Base-by-base conservation (phyloP, 148 eudicot species). In the Mesembryanthemum crystallinum region DNA sequence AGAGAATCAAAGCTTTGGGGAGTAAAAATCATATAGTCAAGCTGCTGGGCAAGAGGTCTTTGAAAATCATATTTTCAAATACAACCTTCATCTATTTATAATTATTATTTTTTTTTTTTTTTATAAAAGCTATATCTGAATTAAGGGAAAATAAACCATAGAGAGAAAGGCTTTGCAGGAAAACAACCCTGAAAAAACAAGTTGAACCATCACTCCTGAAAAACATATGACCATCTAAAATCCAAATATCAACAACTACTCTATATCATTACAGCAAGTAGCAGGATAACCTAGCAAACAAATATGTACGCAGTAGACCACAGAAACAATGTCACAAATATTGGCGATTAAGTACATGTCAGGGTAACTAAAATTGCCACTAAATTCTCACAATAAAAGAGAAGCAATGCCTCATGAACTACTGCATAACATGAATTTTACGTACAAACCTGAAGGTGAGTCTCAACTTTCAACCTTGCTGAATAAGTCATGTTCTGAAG, bases 401-500 rank as follows among this genome's bases (percentile, higher is more conserved):
- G 23, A 42, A 60, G n/a, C 24, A 39, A 62, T 6, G 5, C 28
- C 0, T 25, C 67, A 60, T 10, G 58, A 33, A 23, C 21, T 58
- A 24, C 15, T n/a, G 5, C 9, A 23, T 9, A 43, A 20, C 52
- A 32, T 20, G 3, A 67, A 42, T 21, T 25, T 43, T 23, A 66
- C 21, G 33, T 39, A 78, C 71, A 69, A 73, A 93, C 98, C 98
- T 93, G 80, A 82, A 87, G 79, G 66, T 82, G 80, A 47, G 89
- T 80, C 68, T 92, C 84, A 6, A 92, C 92, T 78, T 80, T 88
- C 76, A 95, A 75, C 73, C 90, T 82, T 24, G 96, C 87, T 15
- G 97, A 89, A 73, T 92, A 92, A 17, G 98, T 95, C 96, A 95
- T 95, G 76, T 92, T 89, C 69, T 92, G 97, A 27, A 95, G 89